Evolutionary conservation across 768 basidiomycete species (phyloP).

Genomic region (Amanita pallidorosea): DNA sequence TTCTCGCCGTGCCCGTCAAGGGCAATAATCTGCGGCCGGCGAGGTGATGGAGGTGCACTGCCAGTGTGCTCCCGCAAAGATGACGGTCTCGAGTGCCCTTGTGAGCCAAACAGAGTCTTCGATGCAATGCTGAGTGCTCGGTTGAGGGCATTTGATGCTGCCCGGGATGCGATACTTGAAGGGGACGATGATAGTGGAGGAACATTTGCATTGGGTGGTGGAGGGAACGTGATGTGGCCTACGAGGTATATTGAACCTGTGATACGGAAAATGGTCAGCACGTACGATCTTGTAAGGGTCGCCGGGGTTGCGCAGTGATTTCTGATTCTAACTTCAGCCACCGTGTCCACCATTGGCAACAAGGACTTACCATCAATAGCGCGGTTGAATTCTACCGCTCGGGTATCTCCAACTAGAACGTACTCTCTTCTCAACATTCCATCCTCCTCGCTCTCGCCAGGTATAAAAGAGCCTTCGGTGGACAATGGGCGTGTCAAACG

Average conservation of each 20-base stretch:
- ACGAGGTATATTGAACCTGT: slow-evolving; percentile 5
- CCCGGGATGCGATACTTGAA: slow-evolving; percentile 46
- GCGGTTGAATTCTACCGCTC: slow-evolving; percentile 85
- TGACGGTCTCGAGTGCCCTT: slow-evolving; percentile 24
- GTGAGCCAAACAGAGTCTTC: slow-evolving; percentile 67
- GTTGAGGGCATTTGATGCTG: slow-evolving; percentile 64
- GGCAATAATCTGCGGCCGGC: slow-evolving; percentile 43
- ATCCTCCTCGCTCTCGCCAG: slow-evolving; percentile 79
- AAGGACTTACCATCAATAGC: slow-evolving; percentile 71
- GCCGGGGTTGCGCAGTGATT: slow-evolving; percentile 47
- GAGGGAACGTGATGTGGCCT: slow-evolving; percentile 55
- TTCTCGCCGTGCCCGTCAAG: slow-evolving; percentile 32
- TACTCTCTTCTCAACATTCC: slow-evolving; percentile 78
- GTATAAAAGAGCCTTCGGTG: slow-evolving; percentile 58
- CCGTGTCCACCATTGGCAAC: background rate
- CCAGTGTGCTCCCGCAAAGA: slow-evolving; percentile 27
- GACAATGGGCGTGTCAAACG: slow-evolving; percentile 24
- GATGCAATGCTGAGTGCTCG: slow-evolving; percentile 74
- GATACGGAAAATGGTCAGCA: slow-evolving; percentile 21
- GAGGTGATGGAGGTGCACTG: slow-evolving; percentile 37
- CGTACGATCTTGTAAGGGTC: slow-evolving; percentile 47
- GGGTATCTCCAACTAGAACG: slow-evolving; percentile 84
- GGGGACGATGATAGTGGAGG: slow-evolving; percentile 61
- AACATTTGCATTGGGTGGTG: slow-evolving; percentile 42
- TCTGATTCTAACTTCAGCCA: slow-evolving; percentile 31